Conservation (phyloP, 2,329 filamentous ascomycete species). For the Stagonosporopsis vannaccii region DNA sequence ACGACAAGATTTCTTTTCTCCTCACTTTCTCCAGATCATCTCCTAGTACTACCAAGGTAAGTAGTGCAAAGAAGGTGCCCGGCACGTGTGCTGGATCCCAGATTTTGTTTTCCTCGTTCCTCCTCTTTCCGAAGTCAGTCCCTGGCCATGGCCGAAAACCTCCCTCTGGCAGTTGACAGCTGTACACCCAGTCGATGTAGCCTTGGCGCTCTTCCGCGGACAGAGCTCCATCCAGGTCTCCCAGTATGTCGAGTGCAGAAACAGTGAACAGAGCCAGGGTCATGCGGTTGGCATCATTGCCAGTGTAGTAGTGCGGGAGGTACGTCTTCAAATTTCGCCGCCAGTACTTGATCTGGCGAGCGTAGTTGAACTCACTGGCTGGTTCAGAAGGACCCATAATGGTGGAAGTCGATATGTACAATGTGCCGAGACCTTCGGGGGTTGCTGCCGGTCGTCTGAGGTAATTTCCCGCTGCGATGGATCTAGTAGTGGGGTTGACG, state of each 20-base stretch:
- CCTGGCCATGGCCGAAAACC: constrained; percentile 88
- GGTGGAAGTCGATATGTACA: constrained; percentile 8
- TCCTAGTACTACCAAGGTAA: constrained; percentile 71
- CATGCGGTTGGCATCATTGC: constrained; percentile 90
- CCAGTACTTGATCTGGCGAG: constrained; percentile 85
- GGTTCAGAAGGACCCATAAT: constrained; percentile 15
- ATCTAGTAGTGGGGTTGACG: constrained; percentile 17
- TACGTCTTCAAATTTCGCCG: constrained; percentile 82
- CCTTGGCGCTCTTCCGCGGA: constrained; percentile 61
- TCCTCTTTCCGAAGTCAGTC: constrained; percentile 62
- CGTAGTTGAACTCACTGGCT: constrained; percentile 40
- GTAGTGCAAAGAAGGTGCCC: constrained; percentile 87
- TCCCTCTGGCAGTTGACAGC: constrained; percentile 82
- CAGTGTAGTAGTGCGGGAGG: constrained; percentile 83
- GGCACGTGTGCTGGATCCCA: constrained; percentile 85
- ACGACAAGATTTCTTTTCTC: constrained; percentile 70
- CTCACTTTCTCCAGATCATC: constrained; percentile 70
- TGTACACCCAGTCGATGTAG: constrained; percentile 79
- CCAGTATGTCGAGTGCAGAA: constrained; percentile 82
- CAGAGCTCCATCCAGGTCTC: constrained; percentile 64
- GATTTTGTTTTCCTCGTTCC: constrained; percentile 59
- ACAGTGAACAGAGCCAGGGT: constrained; percentile 89
- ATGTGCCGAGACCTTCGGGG: constrained; percentile 12
- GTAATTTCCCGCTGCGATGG: constrained; percentile 14
- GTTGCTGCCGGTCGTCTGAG: constrained; percentile 5